A percentile compares a stretch with the other conserved stretches of the same genome.
Evolutionary conservation across 164 flowering plant genomes (phyloP).

Genomic region (Vitis rupestris): DNA sequence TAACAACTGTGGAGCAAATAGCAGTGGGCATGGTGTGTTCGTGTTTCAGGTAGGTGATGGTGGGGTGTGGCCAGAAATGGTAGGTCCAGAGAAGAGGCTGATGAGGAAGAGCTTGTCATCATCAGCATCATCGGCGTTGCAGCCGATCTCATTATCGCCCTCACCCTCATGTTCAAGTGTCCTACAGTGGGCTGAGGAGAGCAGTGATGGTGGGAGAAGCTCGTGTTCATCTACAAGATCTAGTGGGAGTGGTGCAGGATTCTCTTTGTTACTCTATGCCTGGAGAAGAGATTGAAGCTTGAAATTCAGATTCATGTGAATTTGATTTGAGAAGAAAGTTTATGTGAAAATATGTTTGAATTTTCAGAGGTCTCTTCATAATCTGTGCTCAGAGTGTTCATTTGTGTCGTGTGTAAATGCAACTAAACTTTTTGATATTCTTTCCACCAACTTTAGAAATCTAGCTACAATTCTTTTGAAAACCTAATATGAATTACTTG

Average conservation of each 20-base stretch:
- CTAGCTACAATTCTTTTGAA: no score
- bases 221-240: slow-evolving; percentile 54
- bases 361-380: not conserved
- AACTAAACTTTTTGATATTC: no score
- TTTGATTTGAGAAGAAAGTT: not conserved
- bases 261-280: slow-evolving; percentile 64
- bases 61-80: slow-evolving; percentile 70
- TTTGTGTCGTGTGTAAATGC: no score
- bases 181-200: slow-evolving; percentile 79
- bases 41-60: slow-evolving; percentile 69
- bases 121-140: slow-evolving; percentile 8
- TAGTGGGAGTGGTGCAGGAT: slow-evolving; percentile 49
- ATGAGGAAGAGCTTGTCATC: slow-evolving; percentile 56
- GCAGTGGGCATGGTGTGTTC: slow-evolving; percentile 53
- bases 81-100: slow-evolving; percentile 62
- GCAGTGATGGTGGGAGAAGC: slow-evolving; percentile 64
- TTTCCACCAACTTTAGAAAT: no score
- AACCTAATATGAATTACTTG: no score
- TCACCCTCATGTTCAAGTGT: slow-evolving; percentile 64
- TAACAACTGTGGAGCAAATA: slow-evolving; percentile 4
- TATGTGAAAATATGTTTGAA: slow-evolving; percentile 2
- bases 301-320: not conserved
- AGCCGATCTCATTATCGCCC: slow-evolving; percentile 24
- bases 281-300: slow-evolving; percentile 47
- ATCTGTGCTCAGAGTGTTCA: no score